Base-by-base conservation (phyloP, 2,329 filamentous ascomycete species). In the Tolypocladium cylindrosporum region DNA sequence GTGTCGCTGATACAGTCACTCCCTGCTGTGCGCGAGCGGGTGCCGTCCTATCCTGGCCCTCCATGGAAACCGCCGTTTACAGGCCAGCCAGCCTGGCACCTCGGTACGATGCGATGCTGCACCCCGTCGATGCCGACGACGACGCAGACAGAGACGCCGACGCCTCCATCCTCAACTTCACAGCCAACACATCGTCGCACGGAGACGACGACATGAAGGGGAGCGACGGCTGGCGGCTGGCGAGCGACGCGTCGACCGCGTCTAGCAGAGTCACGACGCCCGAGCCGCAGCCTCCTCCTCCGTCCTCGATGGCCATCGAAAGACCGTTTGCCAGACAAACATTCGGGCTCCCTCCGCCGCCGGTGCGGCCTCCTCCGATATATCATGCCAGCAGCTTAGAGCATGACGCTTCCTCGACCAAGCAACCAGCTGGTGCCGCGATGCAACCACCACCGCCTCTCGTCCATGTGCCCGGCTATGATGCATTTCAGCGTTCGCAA, bases 241-340 rank as follows among this genome's bases (percentile, higher is more conserved):
- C 66, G 24, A 67, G 65, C 54, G 63, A 68, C 57, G 59, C 65
- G 54, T 70, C 69, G 24, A 64, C 65, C n/a, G 59, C 65, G 34
- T 66, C 68, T 8, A 70, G 69, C 59, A 62, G 64, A 55, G 62
- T 61, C 43, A 67, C 68, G 24, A 68, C 66, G 43, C 67, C 64
- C 27, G 66, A 69, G 55, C 63, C 60, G 10, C 61, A 62, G 39
- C 59, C 60, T 61, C 62, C 55, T 39, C 7, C 21, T 36, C 16
- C 21, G 48, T 21, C 27, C 31, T 21, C 48, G 19, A 37, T 8
- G 31, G 19, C 31, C 48, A 7, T 52, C 48, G 48, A n/a, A 21
- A 13, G 36, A 21, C 51, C 61, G 45, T 55, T 60, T 48, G 57
- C 58, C 31, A 58, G 50, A 58, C 58, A 60, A 51, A 57, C 59